These are phyloP conservation scores for Plasmodium ovale DNA, from an alignment of 169 alveolate species.

Conservation along the genomic window DNA sequence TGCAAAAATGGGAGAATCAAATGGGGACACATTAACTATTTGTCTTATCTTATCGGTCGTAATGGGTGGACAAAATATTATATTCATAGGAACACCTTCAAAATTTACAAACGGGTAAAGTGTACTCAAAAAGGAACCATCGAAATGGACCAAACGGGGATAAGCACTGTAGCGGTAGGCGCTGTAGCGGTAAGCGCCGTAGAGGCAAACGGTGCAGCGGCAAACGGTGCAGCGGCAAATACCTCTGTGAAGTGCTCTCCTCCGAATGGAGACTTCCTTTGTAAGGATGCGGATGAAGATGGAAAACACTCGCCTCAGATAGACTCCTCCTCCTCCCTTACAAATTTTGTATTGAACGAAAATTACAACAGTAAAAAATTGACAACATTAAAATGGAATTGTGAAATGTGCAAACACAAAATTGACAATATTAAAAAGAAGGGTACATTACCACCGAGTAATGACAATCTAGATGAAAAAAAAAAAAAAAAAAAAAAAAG, in stretches of 20 bases:
- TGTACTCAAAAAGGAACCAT: background rate
- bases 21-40: constrained; percentile 23
- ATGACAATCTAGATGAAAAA: background rate
- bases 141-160: background rate
- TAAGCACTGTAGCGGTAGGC: background rate
- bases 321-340: no score
- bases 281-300: background rate
- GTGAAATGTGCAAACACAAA: background rate
- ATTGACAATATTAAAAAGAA: background rate
- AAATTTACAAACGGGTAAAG: background rate
- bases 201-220: background rate
- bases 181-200: background rate
- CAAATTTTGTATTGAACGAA: no score
- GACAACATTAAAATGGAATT: no score
- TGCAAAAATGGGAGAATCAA: background rate
- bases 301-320: no score
- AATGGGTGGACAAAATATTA: constrained; percentile 32
- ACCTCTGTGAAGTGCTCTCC: background rate
- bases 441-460: background rate
- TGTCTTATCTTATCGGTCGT: constrained; percentile 15
- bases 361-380: no score
- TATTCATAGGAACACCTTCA: constrained; percentile 43
- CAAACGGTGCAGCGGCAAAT: background rate
- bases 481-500: background rate
- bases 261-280: background rate